phyloP scores from a whole-genome alignment of 2,329 filamentous ascomycete species.

The Coniochaeta prunicola region DNA sequence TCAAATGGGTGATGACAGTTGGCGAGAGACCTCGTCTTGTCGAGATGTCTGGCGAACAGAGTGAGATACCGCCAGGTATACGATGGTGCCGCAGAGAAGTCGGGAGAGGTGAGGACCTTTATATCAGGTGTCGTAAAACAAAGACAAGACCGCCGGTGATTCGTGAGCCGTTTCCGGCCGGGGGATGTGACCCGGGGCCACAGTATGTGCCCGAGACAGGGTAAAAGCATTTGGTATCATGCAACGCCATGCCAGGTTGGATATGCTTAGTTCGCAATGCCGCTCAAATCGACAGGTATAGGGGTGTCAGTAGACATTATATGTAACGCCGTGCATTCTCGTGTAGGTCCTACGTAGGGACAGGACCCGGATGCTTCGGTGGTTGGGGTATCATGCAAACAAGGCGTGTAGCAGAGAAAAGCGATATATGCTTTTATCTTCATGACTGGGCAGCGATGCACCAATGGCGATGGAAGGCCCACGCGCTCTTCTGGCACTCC shows the following conservation, averaged over 20 bases:
- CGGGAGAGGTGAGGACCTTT: background rate
- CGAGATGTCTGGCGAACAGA: background rate
- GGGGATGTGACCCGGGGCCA: background rate
- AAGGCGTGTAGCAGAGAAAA: conserved; percentile 4
- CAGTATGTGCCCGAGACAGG: background rate
- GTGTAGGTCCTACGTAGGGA: conserved; percentile 9
- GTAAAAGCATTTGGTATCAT: conserved; percentile 7
- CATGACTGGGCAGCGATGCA: conserved; percentile 68
- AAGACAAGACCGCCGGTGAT: background rate
- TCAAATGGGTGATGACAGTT: background rate
- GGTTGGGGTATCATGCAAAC: conserved; percentile 18
- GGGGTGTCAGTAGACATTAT: conserved; percentile 18
- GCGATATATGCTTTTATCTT: background rate
- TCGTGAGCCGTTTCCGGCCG: background rate
- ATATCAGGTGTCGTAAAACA: background rate
- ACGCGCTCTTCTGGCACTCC: conserved; percentile 97
- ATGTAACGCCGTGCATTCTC: conserved; percentile 15
- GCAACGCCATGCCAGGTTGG: conserved; percentile 9
- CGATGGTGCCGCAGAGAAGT: background rate
- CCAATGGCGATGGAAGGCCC: conserved; percentile 98
- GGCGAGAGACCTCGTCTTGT: background rate
- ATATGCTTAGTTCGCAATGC: conserved; percentile 10
- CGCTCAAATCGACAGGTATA: conserved; percentile 7
- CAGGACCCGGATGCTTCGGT: conserved; percentile 1
- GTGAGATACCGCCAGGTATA: background rate